Evolutionary conservation across 441 rosid species (phyloP), one percentile per base, ranked within the genome.

Genomic region (Rhodomyrtus psidioides): DNA sequence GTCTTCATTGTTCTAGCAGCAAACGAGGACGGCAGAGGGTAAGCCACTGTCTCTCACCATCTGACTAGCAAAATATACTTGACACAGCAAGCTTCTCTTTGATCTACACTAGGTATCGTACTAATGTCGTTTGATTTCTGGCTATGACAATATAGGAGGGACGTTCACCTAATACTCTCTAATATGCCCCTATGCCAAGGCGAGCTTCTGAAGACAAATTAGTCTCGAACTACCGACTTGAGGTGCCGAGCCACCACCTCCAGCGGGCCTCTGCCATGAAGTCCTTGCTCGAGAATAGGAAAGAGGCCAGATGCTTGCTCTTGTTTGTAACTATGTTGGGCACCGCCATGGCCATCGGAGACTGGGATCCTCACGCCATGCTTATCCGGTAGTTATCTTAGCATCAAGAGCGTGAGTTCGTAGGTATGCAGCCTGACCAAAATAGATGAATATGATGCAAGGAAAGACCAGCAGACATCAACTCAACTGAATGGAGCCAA

Each of bases 11-110:
- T 89, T 57, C 86, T 91, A 76, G 84, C 89, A 82, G 91, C 93
- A 26, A 89, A 91, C 83, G 93, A 88, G 86, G 79, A 88, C 55
- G 91, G 93, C 21, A 39, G 91, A 91, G 83, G 93, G 91, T 91
- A 84, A 86, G 42, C 85, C 46, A 28, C 85, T 13, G 58, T 56
- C 53, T 62, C 84, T 60, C 83, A 51, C 85, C 74, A 16, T 60
- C 1, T 28, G 42, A 70, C 58, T 24, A 5, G 14, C n/a, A 53
- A 10, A 28, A 53, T 27, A 55, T 55, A 56, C 56, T 19, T 83
- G 62, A 57, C 54, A 39, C 74, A 27, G 65, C 84, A 65, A 58
- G 79, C 70, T 83, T 85, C 21, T 84, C 21, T 59, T 3, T 26
- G 24, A 2, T 84, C 62, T 46, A 16, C 28, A 17, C 55, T 56